phyloP scores from a whole-genome alignment of 345 rosid species.

The Turritis glabra region DNA sequence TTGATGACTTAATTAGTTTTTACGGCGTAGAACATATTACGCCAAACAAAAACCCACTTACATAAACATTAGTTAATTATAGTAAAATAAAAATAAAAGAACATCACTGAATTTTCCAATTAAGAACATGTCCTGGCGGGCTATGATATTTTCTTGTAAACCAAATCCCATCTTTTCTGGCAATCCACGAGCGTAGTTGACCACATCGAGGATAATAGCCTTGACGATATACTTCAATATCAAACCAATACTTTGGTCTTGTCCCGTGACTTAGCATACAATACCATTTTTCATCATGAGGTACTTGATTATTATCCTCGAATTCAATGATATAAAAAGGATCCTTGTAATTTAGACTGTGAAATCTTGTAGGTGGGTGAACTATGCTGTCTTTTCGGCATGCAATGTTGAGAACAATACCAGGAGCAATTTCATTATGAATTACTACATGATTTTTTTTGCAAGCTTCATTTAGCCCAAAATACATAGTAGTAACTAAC shows the following conservation, averaged over 20 bases:
- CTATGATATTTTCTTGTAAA: not conserved
- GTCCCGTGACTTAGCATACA: not conserved
- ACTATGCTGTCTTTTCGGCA: not conserved
- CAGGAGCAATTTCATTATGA: not conserved
- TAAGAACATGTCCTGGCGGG: not conserved
- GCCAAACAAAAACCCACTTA: not conserved
- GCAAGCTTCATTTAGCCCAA: conserved; percentile 14
- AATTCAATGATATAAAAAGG: not conserved
- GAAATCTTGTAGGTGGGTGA: not conserved
- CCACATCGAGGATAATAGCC: not conserved
- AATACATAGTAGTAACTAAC: not conserved
- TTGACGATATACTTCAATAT: not conserved
- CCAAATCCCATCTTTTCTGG: not conserved
- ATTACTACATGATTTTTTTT: conserved; percentile 1
- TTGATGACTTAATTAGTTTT: not conserved
- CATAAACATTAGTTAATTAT: not conserved
- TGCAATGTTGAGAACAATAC: not conserved
- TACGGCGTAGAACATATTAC: not conserved
- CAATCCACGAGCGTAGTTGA: conserved; percentile 5
- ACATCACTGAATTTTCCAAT: not conserved
- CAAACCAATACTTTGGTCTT: not conserved
- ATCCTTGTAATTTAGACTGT: not conserved
- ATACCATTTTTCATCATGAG: not conserved
- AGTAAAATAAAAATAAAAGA: no score
- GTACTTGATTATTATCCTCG: not conserved